Percentiles rank a stretch among this genome's conserved stretches.
phyloP scores from a whole-genome alignment of 257 asterid genomes.

The Solanum appendiculatum region DNA sequence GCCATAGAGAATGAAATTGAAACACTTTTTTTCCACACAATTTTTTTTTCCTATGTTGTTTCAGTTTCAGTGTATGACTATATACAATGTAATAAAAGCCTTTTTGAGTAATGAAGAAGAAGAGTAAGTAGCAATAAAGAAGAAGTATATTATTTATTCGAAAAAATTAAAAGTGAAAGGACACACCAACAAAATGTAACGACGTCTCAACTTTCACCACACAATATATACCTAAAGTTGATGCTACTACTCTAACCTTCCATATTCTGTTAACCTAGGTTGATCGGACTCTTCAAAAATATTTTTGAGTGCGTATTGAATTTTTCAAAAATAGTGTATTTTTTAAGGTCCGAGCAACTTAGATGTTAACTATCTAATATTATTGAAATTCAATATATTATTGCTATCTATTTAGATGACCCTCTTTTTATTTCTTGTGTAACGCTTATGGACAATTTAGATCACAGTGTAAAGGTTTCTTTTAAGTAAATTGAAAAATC shows the following conservation, averaged over 20 bases:
- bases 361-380: no score
- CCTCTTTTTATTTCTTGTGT: not conserved
- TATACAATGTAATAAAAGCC: conserved; percentile 9
- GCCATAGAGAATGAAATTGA: conserved; percentile 34
- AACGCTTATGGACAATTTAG: not conserved
- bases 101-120: conserved; percentile 25
- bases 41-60: not conserved
- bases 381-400: no score
- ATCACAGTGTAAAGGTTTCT: not conserved
- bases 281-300: no score
- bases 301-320: no score
- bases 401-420: not conserved
- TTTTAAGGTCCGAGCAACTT: not conserved
- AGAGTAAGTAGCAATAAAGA: not conserved
- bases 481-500: not conserved
- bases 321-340: no score
- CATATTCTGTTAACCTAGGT: not conserved
- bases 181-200: not conserved
- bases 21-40: not conserved
- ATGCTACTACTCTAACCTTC: not conserved
- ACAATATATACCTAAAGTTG: not conserved
- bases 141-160: not conserved
- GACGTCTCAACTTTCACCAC: conserved; percentile 18
- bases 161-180: not conserved
- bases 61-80: conserved; percentile 12